Conservation (phyloP, 768 basidiomycete genomes). For the Cystobasidium tubakii region DNA sequence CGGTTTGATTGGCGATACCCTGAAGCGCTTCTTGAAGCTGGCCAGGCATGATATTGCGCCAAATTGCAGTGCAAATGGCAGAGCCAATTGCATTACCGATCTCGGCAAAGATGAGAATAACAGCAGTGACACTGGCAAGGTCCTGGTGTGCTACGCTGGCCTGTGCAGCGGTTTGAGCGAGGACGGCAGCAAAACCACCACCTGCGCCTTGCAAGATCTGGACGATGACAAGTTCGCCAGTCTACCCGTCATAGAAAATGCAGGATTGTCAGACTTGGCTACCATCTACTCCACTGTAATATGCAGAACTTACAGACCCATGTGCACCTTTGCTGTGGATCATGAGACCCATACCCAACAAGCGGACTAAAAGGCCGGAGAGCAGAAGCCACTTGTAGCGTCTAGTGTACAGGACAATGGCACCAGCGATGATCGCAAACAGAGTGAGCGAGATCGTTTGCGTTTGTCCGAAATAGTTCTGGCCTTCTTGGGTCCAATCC, state of each 20-base stretch:
- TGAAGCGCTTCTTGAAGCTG: conserved; percentile 60
- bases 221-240: conserved; percentile 56
- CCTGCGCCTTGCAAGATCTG: conserved; percentile 70
- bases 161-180: conserved; percentile 49
- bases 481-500: conserved; percentile 56
- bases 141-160: conserved; percentile 50
- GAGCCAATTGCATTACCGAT: conserved; percentile 50
- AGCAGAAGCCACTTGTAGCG: conserved; percentile 62
- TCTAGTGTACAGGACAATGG: conserved; percentile 56
- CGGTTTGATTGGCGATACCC: conserved; percentile 50
- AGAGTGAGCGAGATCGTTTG: conserved; percentile 59
- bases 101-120: conserved; percentile 50
- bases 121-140: conserved; percentile 50
- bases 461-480: conserved; percentile 62
- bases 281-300: neutral
- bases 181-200: conserved; percentile 60
- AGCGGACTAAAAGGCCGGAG: conserved; percentile 58
- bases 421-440: conserved; percentile 61
- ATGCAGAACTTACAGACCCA: conserved; percentile 43
- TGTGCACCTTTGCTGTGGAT: conserved; percentile 64
- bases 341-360: conserved; percentile 65
- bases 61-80: conserved; percentile 47
- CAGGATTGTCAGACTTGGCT: neutral
- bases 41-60: conserved; percentile 50
- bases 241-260: conserved; percentile 43